Evolutionary conservation across 2,329 filamentous ascomycete species (phyloP).

Genomic region (Talaromyces sp.): DNA sequence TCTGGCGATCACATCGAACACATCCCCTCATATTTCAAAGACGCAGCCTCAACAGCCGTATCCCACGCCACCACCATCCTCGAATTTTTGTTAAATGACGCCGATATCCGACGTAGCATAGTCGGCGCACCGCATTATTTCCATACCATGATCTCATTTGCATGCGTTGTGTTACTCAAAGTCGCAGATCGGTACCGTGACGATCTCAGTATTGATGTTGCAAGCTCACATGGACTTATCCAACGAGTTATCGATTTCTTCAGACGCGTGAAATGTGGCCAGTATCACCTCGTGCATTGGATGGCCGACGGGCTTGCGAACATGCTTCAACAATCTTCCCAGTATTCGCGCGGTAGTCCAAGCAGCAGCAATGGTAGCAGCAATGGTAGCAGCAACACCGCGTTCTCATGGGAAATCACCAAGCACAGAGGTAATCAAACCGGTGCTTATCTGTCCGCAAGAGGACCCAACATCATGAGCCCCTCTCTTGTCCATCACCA

Average conservation of each 20-base stretch:
- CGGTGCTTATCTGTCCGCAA: neutral
- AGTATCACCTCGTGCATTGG: slow-evolving; percentile 29
- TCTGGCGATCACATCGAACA: slow-evolving; percentile 24
- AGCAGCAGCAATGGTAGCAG: neutral
- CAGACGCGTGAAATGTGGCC: slow-evolving; percentile 24
- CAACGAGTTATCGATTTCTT: slow-evolving; percentile 26
- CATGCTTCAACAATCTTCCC: slow-evolving; percentile 20
- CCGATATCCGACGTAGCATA: slow-evolving; percentile 32
- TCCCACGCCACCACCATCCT: slow-evolving; percentile 35
- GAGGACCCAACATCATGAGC: neutral
- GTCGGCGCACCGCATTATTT: slow-evolving; percentile 41
- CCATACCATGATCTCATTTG: slow-evolving; percentile 42
- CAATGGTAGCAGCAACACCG: neutral
- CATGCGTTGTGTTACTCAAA: slow-evolving; percentile 38
- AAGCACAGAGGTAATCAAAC: neutral
- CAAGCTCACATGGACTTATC: slow-evolving; percentile 22
- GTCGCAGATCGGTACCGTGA: slow-evolving; percentile 33
- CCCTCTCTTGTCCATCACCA: neutral
- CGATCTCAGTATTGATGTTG: slow-evolving; percentile 30
- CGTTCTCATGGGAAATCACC: neutral
- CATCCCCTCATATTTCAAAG: slow-evolving; percentile 30
- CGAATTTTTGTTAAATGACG: slow-evolving; percentile 35
- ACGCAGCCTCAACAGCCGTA: slow-evolving; percentile 25
- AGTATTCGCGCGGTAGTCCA: neutral
- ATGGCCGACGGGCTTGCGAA: slow-evolving; percentile 30